Evolutionary conservation across 495 filamentous ascomycete species (phyloP), one percentile per base, ranked within the genome.

Genomic region (Tuber magnatum): DNA sequence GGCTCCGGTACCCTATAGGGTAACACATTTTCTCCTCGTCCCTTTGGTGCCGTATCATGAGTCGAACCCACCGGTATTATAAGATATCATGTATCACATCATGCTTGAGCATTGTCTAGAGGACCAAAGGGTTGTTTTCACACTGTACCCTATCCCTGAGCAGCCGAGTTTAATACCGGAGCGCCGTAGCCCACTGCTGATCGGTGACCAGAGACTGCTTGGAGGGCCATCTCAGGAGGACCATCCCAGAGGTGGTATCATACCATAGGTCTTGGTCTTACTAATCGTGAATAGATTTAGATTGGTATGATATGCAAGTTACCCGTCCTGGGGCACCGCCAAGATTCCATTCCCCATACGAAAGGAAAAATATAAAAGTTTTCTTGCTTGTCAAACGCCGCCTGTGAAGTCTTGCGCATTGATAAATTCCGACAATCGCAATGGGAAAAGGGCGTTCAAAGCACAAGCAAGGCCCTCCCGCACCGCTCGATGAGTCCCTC

Each of bases 361-460:
- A 65, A 9, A 24, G 10, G 0, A 12, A 8, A 65, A 14, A 56
- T 28, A 65, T 35, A 16, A 22, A 22, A 51, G 24, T 28, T 61
- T 61, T 35, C 28, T 16, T 32, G 14, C 28, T 65, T 65, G 32
- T 28, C 28, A 35, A 28, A 32, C 56, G 32, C 56, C 56, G 35
- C 56, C 56, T 35, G 0, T 28, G 28, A 65, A 65, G 4, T 20
- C 28, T 65, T 65, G 56, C 12, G 28, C 56, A 32, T 22, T 28
- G 8, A 35, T 65, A 32, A 18, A 65, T 65, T 65, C 56, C 14
- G 14, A 12, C 14, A 35, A 65, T 65, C 35, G 90, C 84, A 83
- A 97, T 97, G 94, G 94, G 94, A 85, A 86, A 88, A 75, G 92
- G 93, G 77, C 92, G 93, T 81, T 93, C 95, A 77, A 94, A 97